Evolutionary conservation across 768 basidiomycete species (phyloP).

Genomic region (Mycena metata): DNA sequence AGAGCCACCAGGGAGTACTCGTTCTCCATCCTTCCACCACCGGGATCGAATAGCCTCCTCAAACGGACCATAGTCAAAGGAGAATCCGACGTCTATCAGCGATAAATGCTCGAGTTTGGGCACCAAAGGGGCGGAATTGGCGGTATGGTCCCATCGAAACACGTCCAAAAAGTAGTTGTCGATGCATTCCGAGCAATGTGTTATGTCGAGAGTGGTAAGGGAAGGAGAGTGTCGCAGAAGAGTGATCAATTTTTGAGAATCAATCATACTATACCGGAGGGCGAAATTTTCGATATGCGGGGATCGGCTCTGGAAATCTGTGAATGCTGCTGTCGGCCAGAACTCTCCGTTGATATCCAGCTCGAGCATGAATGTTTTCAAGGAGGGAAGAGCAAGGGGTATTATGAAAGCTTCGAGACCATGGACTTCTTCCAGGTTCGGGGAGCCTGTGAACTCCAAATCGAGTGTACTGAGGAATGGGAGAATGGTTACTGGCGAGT

Average conservation of each 20-base stretch:
- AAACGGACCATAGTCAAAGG: background rate
- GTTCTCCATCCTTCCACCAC: constrained; percentile 5
- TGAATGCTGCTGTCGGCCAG: constrained; percentile 14
- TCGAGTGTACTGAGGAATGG: constrained; percentile 1
- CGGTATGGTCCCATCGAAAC: constrained; percentile 8
- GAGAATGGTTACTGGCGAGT: constrained; percentile 2
- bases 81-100: background rate
- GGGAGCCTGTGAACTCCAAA: background rate
- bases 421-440: background rate
- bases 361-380: constrained; percentile 2
- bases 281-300: constrained; percentile 11
- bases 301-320: constrained; percentile 1
- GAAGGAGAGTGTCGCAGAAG: constrained; percentile 7
- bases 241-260: background rate
- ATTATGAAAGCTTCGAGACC: constrained; percentile 8
- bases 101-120: constrained; percentile 1
- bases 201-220: background rate
- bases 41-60: constrained; percentile 18
- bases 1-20: background rate
- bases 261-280: background rate
- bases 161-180: constrained; percentile 2
- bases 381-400: constrained; percentile 23
- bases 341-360: background rate
- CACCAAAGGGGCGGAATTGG: background rate
- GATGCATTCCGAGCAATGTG: background rate